phyloP scores from a whole-genome alignment of 495 filamentous ascomycete species.

The Aspergillus mulundensis region DNA sequence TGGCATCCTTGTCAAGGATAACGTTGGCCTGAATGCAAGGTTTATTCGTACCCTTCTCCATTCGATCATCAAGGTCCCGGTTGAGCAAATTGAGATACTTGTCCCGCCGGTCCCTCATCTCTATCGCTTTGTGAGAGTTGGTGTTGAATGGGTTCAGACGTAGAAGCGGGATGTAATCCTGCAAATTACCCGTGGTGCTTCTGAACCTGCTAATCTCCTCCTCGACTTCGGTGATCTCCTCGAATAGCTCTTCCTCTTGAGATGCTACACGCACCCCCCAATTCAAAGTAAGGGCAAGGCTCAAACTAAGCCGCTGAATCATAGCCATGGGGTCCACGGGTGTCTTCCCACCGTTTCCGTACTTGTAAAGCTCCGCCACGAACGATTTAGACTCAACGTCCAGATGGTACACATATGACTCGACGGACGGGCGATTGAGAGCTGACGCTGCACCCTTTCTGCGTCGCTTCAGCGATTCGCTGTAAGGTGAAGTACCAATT shows the following conservation, averaged over 20 bases:
- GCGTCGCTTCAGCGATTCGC: slow-evolving; percentile 57
- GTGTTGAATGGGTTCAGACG: slow-evolving; percentile 53
- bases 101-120: slow-evolving; percentile 57
- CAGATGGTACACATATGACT: slow-evolving; percentile 56
- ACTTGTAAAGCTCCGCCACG: slow-evolving; percentile 53
- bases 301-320: slow-evolving; percentile 56
- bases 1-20: slow-evolving; percentile 57
- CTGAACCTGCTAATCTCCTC: slow-evolving; percentile 56
- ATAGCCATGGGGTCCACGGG: slow-evolving; percentile 58
- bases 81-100: slow-evolving; percentile 54
- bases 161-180: slow-evolving; percentile 61
- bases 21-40: slow-evolving; percentile 65
- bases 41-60: slow-evolving; percentile 55
- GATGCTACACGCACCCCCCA: slow-evolving; percentile 58
- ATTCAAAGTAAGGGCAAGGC: slow-evolving; percentile 57
- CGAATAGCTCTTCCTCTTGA: slow-evolving; percentile 54
- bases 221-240: slow-evolving; percentile 62
- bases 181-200: slow-evolving; percentile 58
- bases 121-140: slow-evolving; percentile 47
- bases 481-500: slow-evolving; percentile 61
- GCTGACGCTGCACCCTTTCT: slow-evolving; percentile 62
- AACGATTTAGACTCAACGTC: slow-evolving; percentile 59
- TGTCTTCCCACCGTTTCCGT: slow-evolving; percentile 47
- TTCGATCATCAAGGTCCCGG: slow-evolving; percentile 49
- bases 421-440: slow-evolving; percentile 57